Percentiles rank a stretch among this genome's conserved stretches.
Evolutionary conservation across 257 asterid genomes (phyloP).

Genomic region (Lycium ferocissimum): DNA sequence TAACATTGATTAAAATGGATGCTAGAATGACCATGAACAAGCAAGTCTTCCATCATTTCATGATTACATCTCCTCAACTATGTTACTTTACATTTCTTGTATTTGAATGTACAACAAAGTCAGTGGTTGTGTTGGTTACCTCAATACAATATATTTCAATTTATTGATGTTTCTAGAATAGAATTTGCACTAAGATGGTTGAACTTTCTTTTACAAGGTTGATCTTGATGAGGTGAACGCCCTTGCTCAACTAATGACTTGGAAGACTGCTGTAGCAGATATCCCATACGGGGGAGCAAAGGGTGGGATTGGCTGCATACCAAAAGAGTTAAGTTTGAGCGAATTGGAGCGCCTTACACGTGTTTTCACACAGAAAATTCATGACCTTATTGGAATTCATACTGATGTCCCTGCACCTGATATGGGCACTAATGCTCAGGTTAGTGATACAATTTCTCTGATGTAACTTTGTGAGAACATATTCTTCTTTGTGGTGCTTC

Average conservation of each 20-base stretch:
- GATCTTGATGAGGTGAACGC: constrained; percentile 99
- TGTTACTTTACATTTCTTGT: neutral
- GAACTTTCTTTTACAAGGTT: constrained; percentile 55
- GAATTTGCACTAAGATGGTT: constrained; percentile 38
- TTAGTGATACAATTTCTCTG: constrained; percentile 29
- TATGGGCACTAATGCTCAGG: constrained; percentile 99
- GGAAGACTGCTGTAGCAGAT: constrained; percentile 99
- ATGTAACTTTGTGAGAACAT: neutral
- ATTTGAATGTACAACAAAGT: neutral
- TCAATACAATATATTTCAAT: neutral
- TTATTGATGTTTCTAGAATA: neutral
- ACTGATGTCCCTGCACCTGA: constrained; percentile 99
- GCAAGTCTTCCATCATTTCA: neutral
- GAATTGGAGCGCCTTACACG: constrained; percentile 98
- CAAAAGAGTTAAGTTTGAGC: constrained; percentile 73
- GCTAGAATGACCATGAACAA: constrained; percentile 14
- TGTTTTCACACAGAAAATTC: constrained; percentile 95
- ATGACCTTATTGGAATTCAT: constrained; percentile 90
- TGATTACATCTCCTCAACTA: neutral
- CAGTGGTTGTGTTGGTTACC: neutral
- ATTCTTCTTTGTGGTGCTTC: neutral
- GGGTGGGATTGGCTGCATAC: constrained; percentile 95
- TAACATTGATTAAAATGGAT: neutral
- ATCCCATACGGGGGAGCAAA: constrained; percentile 99
- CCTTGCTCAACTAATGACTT: constrained; percentile 98